Evolutionary conservation across 495 filamentous ascomycete species (phyloP).

Genomic region (Daldinia childiae): DNA sequence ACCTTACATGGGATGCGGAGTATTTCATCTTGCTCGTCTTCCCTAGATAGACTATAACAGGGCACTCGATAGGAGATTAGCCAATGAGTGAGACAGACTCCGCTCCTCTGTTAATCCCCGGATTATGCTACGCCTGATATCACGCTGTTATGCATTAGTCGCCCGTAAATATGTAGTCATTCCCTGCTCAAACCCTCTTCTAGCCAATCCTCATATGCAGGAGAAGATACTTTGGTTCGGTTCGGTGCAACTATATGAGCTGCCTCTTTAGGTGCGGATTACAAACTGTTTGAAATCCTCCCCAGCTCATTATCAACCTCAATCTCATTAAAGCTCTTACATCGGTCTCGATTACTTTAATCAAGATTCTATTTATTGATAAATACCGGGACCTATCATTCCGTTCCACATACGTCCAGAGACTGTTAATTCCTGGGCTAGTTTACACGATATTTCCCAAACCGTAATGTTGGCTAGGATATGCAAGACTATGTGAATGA

Average conservation of each 20-base stretch:
- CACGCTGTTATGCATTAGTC: not conserved
- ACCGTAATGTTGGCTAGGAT: not conserved
- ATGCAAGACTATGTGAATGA: not conserved
- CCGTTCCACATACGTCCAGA: constrained; percentile 9
- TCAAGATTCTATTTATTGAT: constrained; percentile 5
- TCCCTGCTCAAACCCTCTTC: not conserved
- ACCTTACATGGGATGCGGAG: constrained; percentile 7
- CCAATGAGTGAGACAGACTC: not conserved
- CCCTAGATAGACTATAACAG: not conserved
- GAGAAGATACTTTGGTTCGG: not conserved
- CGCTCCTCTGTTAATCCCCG: not conserved
- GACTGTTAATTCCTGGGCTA: not conserved
- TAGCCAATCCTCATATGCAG: constrained; percentile 11
- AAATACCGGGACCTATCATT: not conserved
- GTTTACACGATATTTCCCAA: not conserved
- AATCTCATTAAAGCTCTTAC: not conserved
- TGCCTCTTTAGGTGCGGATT: constrained; percentile 15
- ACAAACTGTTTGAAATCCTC: constrained; percentile 14
- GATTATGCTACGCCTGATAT: constrained; percentile 12
- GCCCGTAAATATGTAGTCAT: constrained; percentile 6
- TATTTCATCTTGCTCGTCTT: constrained; percentile 2
- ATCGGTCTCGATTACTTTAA: not conserved
- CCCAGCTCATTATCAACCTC: constrained; percentile 1
- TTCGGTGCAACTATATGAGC: not conserved
- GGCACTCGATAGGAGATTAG: not conserved